Conservation (phyloP, 768 basidiomycete genomes). For the Aureoboletus auriporus region DNA sequence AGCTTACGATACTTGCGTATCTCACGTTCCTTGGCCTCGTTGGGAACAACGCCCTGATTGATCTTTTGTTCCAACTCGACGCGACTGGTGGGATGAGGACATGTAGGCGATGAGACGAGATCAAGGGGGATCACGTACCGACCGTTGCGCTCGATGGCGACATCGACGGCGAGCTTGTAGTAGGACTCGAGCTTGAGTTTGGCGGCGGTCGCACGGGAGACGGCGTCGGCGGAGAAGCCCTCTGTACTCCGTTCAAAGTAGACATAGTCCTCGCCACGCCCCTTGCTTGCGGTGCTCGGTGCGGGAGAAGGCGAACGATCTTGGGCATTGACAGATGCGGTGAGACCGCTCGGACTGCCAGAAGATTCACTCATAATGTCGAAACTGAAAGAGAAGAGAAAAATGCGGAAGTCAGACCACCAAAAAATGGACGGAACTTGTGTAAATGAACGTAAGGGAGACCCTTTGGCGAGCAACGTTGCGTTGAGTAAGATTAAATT, state of each 20-base stretch:
- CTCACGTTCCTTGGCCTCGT: conserved; percentile 86
- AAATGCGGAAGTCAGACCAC: conserved; percentile 3
- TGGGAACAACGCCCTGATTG: conserved; percentile 64
- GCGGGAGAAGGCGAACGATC: conserved; percentile 29
- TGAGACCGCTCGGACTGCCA: conserved; percentile 16
- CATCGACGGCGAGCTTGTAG: conserved; percentile 97
- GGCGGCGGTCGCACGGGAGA: conserved; percentile 87
- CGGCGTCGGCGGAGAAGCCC: conserved; percentile 80
- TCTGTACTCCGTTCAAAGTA: conserved; percentile 89
- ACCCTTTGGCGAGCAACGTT: conserved; percentile 2
- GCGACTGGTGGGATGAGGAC: conserved; percentile 46
- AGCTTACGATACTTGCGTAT: conserved; percentile 81
- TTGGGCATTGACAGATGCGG: too few species aligned
- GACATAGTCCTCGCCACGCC: conserved; percentile 63
- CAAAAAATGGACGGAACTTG: conserved; percentile 13
- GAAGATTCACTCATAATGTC: conserved; percentile 27
- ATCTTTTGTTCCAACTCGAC: conserved; percentile 87
- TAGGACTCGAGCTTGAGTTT: conserved; percentile 97
- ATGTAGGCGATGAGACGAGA: conserved; percentile 1
- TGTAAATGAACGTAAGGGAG: conserved; percentile 25
- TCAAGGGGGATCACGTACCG: conserved; percentile 47
- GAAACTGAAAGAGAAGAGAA: conserved; percentile 3
- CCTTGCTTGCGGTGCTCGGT: conserved; percentile 28
- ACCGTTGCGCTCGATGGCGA: conserved; percentile 92
- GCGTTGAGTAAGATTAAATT: neutral